Evolutionary conservation across 352 stramenopile species (phyloP), one percentile per base, ranked within the genome.

Genomic region (Globisporangium nodosum): DNA sequence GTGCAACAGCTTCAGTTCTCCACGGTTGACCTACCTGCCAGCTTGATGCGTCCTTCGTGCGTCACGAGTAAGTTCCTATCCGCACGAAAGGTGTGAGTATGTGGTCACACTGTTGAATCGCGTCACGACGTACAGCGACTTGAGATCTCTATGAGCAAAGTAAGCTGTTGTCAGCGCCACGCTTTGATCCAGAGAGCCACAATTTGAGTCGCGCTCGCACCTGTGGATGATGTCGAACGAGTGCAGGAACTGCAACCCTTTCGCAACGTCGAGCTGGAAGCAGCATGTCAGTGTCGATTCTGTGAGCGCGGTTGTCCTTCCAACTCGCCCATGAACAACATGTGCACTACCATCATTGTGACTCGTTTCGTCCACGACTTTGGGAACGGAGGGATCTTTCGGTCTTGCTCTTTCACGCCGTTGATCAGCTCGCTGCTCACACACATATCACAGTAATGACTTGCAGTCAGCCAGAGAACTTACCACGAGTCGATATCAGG

Each of bases 191-290:
- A 20, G 16, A 47, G 0, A 33, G 8, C 3, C 39, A 47, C 12
- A 9, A 9, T 9, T 13, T 15, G 35, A 27, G 16, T 24, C 27
- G 12, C 12, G 9, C 35, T 54, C 58, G 56, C 51, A 90, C 81
- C 79, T 71, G 60, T 91, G 81, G 49, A 91, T 82, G 54, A 93
- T 89, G 54, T 81, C 76, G 66, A 93, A 91, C 33, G 81, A 91
- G 45, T 91, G 83, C 16, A 90, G 62, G 54, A 89, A 93, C 61
- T 90, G 77, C 13, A 90, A 57, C 33, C 79, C 83, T 49, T 78
- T 73, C 47, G 83, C 79, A 37, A 87, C 55, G 66, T 91, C 83
- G 30, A 91, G 51, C 78, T 90, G 16, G 5, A 5, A 54, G 4
- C 11, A 43, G 13, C 13, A 21, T 13, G 9, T 3, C 20, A 51